Evolutionary conservation across 2,329 filamentous ascomycete species (phyloP).

Genomic region (Colletotrichum brevisporum): DNA sequence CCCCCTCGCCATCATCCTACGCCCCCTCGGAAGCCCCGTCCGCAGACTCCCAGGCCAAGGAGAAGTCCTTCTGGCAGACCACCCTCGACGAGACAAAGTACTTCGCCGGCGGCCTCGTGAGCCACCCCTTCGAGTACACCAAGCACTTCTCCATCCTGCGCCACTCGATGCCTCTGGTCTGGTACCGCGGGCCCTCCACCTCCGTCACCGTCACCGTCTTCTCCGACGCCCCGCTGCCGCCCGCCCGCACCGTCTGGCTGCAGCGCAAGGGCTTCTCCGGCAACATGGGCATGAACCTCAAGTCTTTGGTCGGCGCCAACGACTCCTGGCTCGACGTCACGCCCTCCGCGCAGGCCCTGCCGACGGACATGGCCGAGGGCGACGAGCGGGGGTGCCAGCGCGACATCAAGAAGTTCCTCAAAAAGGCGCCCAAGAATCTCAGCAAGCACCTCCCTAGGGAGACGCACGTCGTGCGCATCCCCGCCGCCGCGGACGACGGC

Average conservation of each 20-base stretch:
- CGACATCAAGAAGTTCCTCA: constrained; percentile 75
- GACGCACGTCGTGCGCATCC: constrained; percentile 76
- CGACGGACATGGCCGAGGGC: constrained; percentile 63
- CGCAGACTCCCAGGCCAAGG: constrained; percentile 16
- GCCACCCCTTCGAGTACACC: constrained; percentile 74
- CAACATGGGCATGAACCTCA: constrained; percentile 76
- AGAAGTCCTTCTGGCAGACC: constrained; percentile 57
- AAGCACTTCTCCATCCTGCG: constrained; percentile 77
- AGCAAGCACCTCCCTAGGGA: constrained; percentile 69
- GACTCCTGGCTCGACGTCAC: constrained; percentile 78
- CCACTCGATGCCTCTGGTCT: constrained; percentile 74
- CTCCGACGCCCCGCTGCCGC: constrained; percentile 68
- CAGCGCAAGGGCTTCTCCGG: constrained; percentile 79
- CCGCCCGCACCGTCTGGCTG: constrained; percentile 74
- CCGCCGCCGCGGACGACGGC: constrained; percentile 73
- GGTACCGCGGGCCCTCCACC: constrained; percentile 76
- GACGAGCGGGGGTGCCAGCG: constrained; percentile 78
- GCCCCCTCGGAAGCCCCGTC: constrained; percentile 9
- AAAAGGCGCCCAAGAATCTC: constrained; percentile 64
- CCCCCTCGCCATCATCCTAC: neutral
- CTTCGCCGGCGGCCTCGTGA: constrained; percentile 75
- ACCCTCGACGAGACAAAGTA: constrained; percentile 72
- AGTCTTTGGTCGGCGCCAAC: constrained; percentile 72
- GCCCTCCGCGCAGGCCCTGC: constrained; percentile 62
- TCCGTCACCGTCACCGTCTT: constrained; percentile 76